Percentiles rank a stretch among this genome's conserved stretches.
These are phyloP conservation scores for Rosellinia necatrix DNA, from an alignment of 2,329 filamentous ascomycete species.

Conservation along the genomic window DNA sequence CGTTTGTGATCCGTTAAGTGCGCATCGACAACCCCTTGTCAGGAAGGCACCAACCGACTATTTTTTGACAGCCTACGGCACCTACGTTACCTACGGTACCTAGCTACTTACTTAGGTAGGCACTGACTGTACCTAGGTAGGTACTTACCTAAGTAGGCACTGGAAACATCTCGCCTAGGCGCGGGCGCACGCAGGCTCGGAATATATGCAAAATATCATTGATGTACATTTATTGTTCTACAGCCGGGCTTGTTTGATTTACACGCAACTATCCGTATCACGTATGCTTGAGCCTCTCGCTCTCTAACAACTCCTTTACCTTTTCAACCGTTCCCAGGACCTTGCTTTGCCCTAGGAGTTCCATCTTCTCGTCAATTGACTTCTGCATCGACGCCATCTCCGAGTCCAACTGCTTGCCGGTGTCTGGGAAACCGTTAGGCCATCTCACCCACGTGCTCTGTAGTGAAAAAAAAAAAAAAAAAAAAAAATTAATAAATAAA, in stretches of 20 bases:
- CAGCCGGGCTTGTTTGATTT: slow-evolving; percentile 25
- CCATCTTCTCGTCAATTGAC: slow-evolving; percentile 56
- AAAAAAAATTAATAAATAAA: too few species aligned
- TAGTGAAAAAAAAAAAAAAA: too few species aligned
- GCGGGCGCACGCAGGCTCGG: background rate
- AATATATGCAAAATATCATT: slow-evolving; percentile 18
- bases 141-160: too few species aligned
- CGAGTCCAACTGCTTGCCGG: slow-evolving; percentile 55
- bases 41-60: background rate
- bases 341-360: slow-evolving; percentile 59
- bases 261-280: slow-evolving; percentile 34
- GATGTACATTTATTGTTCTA: slow-evolving; percentile 30
- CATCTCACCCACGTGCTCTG: too few species aligned
- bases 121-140: too few species aligned
- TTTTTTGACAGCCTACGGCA: too few species aligned
- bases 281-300: slow-evolving; percentile 51
- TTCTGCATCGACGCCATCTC: slow-evolving; percentile 43
- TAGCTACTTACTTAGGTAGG: too few species aligned
- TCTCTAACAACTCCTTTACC: slow-evolving; percentile 61
- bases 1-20: too few species aligned
- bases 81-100: too few species aligned
- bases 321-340: slow-evolving; percentile 56
- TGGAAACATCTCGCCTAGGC: too few species aligned
- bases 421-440: slow-evolving; percentile 45
- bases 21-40: background rate